Base-by-base conservation (phyloP, 371 early-diverging fungal genomes). In the Mortierella sp. region DNA sequence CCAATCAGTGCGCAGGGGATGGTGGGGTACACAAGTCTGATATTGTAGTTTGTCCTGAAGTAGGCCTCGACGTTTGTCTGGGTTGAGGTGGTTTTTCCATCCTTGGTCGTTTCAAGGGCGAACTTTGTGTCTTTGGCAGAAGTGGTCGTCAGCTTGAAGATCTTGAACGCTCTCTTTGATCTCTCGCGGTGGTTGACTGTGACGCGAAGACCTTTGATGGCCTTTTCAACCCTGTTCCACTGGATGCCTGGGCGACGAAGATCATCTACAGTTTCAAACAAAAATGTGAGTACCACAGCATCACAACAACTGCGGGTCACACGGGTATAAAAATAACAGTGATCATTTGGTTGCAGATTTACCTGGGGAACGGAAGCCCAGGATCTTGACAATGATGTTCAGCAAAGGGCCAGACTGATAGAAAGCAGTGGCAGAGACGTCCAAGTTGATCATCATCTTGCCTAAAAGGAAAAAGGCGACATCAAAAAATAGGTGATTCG, bases 351-450 rank as follows among this genome's bases (percentile, higher is more conserved):
- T 34, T 4, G 4, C 7, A 10, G 10, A 4, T 10, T 48, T 64
- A 71, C 71, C 72, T n/a, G 57, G 38, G 30, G 72, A 71, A n/a
- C 90, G 86, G 51, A 83, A 61, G 28, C 84, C 84, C 21, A 96
- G 71, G 48, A 91, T 79, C 61, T 87, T 86, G 23, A 81, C 83
- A 1, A 93, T 68, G 2, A 89, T 58, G 18, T 86, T 85, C 21
- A 90, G 58, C 19, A 94, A 70, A 12, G 82, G 68, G n/a, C 92
- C 92, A 2, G 90, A 78, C 60, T 92, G 88, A 61, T 89, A 94
- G 80, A 94, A 95, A 1, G 93, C 92, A 0, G 95, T 92, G 0
- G 94, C 93, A 4, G 91, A 88, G 0, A 93, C 89, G 78, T 96
- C 96, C 53, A 95, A 64, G 72, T 96, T 93, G 45, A 93, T 81